Evolutionary conservation across 805 yeast species (phyloP).

Genomic region (Candida succiphila): DNA sequence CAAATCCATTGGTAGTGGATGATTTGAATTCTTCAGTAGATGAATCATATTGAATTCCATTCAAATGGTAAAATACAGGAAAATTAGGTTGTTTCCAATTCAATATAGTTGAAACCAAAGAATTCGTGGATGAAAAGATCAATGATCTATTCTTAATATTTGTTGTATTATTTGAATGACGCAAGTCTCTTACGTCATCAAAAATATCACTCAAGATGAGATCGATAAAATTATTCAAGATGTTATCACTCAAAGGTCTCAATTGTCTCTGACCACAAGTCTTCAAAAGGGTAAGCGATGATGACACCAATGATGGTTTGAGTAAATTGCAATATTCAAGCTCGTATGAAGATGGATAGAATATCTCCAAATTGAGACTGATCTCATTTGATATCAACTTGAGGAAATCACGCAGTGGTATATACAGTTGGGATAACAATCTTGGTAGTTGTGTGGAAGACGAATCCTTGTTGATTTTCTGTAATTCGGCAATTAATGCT

Average conservation of each 20-base stretch:
- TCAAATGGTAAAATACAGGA: slow-evolving; percentile 83
- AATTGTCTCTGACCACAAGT: slow-evolving; percentile 7
- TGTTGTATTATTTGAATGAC: slow-evolving; percentile 18
- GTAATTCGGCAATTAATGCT: slow-evolving; percentile 8
- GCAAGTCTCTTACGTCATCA: slow-evolving; percentile 56
- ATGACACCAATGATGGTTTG: slow-evolving; percentile 9
- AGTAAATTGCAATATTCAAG: slow-evolving; percentile 19
- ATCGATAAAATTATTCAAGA: slow-evolving; percentile 71
- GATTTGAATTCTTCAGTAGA: slow-evolving; percentile 20
- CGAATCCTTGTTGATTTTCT: slow-evolving; percentile 4
- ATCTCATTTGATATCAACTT: slow-evolving; percentile 44
- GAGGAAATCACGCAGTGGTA: slow-evolving; percentile 54
- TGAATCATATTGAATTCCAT: slow-evolving; percentile 39
- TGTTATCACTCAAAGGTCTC: slow-evolving; percentile 15
- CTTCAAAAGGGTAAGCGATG: slow-evolving; percentile 10
- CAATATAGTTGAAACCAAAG: slow-evolving; percentile 82
- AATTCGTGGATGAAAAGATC: slow-evolving; percentile 78
- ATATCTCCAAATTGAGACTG: slow-evolving; percentile 63
- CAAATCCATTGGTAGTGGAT: slow-evolving; percentile 33
- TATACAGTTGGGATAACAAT: slow-evolving; percentile 35
- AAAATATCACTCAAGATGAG: slow-evolving; percentile 61
- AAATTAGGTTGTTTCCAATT: slow-evolving; percentile 99
- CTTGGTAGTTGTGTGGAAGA: slow-evolving; percentile 28
- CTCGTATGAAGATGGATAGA: slow-evolving; percentile 55
- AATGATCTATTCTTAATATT: slow-evolving; percentile 44